Base-by-base conservation (phyloP, 805 yeast species). In the Blastobotrys americana region DNA sequence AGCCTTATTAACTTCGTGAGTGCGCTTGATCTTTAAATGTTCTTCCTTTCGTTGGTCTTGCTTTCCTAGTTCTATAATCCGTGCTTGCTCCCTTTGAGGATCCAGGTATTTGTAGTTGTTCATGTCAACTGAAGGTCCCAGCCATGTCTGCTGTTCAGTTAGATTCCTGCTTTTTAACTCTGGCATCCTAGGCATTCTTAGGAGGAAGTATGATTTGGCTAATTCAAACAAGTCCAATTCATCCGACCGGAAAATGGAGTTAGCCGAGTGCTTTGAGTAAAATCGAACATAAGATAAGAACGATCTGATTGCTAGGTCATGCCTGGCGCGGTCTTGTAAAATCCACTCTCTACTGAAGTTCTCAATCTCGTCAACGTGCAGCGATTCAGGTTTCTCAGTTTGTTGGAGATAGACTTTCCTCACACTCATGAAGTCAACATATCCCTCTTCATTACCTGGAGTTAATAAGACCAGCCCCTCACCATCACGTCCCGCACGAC, bases 111-210 rank as follows among this genome's bases (percentile, higher is more conserved):
- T 66, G 59, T 75, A 86, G 1, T 62, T 68, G 50, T 83, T 86
- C 77, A 85, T 74, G 53, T 85, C 82, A 16, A 88, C 69, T 2
- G 68, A 67, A 22, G 66, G 72, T 1, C 80, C 72, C 28, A 85
- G 64, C 87, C 89, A 86, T 4, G 39, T 20, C 1, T 96, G 97
- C 49, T 78, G 80, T 25, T 72, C 76, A 0, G 88, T 84, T 55
- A 79, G 65, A 9, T 63, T 52, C 2, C 71, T 76, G 2, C 80
- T 67, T 18, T 80, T 73, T 25, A 78, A 66, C 59, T 93, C 99
- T 0, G 98, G 98, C 97, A 94, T 93, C 54, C 80, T 78, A 5
- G 99, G 99, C 47, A 90, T 65, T 53, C 96, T 72, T 36, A 85
- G 64, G 2, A 93, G 63, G 1, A 96, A 95, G 61, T 84, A 88